Base-by-base conservation (phyloP, 2,329 filamentous ascomycete species). In the Periglandula ipomoeae region DNA sequence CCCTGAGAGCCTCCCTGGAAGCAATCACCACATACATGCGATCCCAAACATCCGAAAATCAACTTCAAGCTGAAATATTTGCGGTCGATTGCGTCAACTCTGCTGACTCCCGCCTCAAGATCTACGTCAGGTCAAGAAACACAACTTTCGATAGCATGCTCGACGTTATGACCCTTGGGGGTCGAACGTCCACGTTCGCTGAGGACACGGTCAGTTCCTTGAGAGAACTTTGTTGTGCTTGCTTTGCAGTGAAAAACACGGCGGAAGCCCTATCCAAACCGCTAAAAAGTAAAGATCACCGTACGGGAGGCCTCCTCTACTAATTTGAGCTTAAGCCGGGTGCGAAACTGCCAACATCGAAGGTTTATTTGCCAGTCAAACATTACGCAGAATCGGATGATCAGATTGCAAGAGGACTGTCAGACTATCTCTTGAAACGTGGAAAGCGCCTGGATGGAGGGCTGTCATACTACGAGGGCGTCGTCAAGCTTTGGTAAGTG, bases 281-380 rank as follows among this genome's bases (percentile, higher is more conserved):
- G 15, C 22, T 24, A 57, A 1, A 11, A 26, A 7, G 60, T 56
- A 57, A 46, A 9, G 47, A 49, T 26, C 64, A 67, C 44, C 56
- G 63, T 1, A 67, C 65, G 3, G 59, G 58, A 1, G 65, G 65
- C 3, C 58, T 66, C 19, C 58, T 67, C 3, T 67, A 64, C 52
- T 58, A 66, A 39, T 51, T 63, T 37, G 65, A 67, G 47, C 52
- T 67, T n/a, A 49, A 44, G 17, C 43, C 52, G 7, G 46, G 50
- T 8, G 50, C 35, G 8, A 15, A 26, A 5, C 13, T 20, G 0
- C 65, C 65, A 0, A 56, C 53, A 10, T 51, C 58, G 1, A 66
- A 66, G 51, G 52, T 62, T 2, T 67, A 68, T 42, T 52, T 68
- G 19, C 65, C 65, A 1, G 65, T 65, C 0, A 55, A 64, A 1